Conservation (phyloP, 495 filamentous ascomycete genomes). For the Pyrenula aspistea region DNA sequence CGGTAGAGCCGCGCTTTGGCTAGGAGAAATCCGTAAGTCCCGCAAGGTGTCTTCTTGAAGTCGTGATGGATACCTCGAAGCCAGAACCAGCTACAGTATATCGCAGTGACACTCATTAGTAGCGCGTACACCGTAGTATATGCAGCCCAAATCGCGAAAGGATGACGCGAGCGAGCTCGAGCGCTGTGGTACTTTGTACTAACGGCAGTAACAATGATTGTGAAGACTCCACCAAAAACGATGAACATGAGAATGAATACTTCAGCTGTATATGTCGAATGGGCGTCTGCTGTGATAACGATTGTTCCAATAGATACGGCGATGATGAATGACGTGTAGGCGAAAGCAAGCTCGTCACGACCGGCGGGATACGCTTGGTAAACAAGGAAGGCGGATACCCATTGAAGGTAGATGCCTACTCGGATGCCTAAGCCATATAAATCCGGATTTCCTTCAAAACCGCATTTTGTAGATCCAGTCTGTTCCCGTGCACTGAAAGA, state of each 20-base stretch:
- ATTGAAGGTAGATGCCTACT: slow-evolving; percentile 24
- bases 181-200: background rate
- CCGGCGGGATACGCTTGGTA: background rate
- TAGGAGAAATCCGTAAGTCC: background rate
- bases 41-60: background rate
- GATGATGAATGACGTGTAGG: background rate
- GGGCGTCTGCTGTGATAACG: background rate
- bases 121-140: background rate
- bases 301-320: background rate
- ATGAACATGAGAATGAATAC: background rate
- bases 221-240: background rate
- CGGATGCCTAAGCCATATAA: slow-evolving; percentile 27
- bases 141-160: background rate
- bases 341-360: background rate
- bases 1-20: background rate
- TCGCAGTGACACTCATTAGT: background rate
- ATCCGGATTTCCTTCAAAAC: slow-evolving; percentile 18
- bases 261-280: background rate
- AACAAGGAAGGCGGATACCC: slow-evolving; percentile 12
- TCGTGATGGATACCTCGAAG: background rate
- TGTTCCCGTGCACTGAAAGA: no score
- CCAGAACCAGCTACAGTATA: background rate
- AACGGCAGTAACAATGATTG: background rate
- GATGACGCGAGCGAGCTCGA: background rate
- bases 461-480: background rate